These are phyloP conservation scores for Tympanopsis confertula DNA, from an alignment of 2,329 filamentous ascomycete species.

Conservation along the genomic window DNA sequence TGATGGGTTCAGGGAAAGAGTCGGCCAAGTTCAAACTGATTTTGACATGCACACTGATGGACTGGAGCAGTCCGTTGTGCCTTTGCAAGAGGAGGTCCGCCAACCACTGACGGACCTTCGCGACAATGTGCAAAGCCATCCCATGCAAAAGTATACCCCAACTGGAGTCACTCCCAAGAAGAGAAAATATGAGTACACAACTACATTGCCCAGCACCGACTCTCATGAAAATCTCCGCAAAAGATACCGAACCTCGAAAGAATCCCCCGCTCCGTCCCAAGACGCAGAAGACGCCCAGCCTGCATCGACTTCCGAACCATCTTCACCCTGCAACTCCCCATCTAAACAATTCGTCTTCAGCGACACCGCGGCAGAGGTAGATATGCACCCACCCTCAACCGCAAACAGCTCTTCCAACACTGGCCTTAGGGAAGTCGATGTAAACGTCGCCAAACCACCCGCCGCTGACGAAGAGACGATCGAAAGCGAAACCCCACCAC, in stretches of 20 bases:
- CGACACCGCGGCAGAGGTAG: neutral
- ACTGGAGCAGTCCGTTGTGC: constrained; percentile 48
- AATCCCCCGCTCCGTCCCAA: neutral
- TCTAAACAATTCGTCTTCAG: neutral
- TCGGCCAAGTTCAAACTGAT: constrained; percentile 57
- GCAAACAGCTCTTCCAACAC: neutral
- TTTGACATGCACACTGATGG: constrained; percentile 47
- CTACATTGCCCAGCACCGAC: constrained; percentile 40
- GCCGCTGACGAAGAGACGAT: neutral
- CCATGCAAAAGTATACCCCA: constrained; percentile 44
- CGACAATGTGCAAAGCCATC: constrained; percentile 30
- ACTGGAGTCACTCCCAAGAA: constrained; percentile 53
- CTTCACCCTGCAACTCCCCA: neutral
- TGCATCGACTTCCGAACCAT: neutral
- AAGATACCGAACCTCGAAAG: neutral
- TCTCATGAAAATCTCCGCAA: constrained; percentile 5
- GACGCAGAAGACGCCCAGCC: neutral
- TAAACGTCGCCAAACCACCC: neutral
- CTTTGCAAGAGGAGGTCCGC: constrained; percentile 32
- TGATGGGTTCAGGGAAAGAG: constrained; percentile 53
- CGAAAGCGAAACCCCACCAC: no score
- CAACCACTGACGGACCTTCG: constrained; percentile 34
- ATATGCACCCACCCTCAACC: neutral
- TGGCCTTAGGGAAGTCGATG: constrained; percentile 1
- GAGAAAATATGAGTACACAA: constrained; percentile 46